A percentile compares a stretch with the other conserved stretches of the same genome.
phyloP scores from a whole-genome alignment of 192 early-diverging fungal species.

The Backusella sp. region DNA sequence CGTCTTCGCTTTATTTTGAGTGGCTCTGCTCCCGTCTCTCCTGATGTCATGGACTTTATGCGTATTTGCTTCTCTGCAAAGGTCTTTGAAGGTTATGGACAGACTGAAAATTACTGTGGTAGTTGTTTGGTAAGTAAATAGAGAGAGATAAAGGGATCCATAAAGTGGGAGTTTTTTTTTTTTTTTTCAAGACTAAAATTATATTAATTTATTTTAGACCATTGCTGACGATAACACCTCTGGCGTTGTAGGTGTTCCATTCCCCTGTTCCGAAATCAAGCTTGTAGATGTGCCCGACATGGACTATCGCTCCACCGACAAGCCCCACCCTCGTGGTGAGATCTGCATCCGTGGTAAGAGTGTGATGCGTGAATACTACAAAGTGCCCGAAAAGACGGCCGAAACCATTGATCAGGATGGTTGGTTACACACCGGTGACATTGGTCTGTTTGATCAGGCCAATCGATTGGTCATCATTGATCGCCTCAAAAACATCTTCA shows the following conservation, averaged over 20 bases:
- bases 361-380: conserved; percentile 84
- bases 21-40: conserved; percentile 84
- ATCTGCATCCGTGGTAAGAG: conserved; percentile 78
- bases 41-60: conserved; percentile 85
- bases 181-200: neutral
- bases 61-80: conserved; percentile 77
- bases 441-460: conserved; percentile 72
- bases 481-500: conserved; percentile 83
- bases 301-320: conserved; percentile 80
- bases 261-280: conserved; percentile 79
- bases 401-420: conserved; percentile 82
- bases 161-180: neutral
- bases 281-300: conserved; percentile 87
- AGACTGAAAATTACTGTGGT: conserved; percentile 76
- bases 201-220: conserved; percentile 17
- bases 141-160: no score
- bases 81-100: conserved; percentile 88
- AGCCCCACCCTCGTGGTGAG: conserved; percentile 87
- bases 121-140: conserved; percentile 29
- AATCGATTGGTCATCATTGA: conserved; percentile 83
- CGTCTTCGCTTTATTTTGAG: conserved; percentile 72
- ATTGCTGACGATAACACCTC: conserved; percentile 38
- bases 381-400: conserved; percentile 74
- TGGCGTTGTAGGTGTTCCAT: conserved; percentile 79
- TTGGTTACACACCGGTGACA: conserved; percentile 89